These are phyloP conservation scores for Vaccinium myrtillus DNA, from an alignment of 148 eudicot species.

Conservation along the genomic window DNA sequence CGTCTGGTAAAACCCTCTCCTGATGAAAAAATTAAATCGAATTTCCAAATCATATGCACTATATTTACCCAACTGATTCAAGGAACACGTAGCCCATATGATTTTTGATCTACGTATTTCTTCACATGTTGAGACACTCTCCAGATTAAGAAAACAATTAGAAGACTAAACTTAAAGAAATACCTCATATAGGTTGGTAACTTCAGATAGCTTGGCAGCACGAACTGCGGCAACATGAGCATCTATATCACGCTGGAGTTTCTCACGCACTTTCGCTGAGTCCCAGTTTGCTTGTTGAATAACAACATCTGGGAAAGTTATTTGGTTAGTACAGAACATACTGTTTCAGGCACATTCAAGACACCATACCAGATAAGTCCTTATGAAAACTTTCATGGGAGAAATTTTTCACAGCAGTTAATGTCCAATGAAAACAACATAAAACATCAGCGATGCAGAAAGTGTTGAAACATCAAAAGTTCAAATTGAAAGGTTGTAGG, in stretches of 20 bases:
- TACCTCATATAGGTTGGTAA: slow-evolving; percentile 84
- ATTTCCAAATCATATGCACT: background rate
- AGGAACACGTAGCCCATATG: background rate
- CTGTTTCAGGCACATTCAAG: background rate
- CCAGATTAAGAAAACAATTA: background rate
- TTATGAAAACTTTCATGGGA: background rate
- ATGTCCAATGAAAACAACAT: background rate
- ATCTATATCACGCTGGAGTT: slow-evolving; percentile 80
- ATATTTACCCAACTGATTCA: slow-evolving; percentile 7
- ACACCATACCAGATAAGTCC: background rate
- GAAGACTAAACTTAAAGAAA: background rate
- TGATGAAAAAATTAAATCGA: background rate
- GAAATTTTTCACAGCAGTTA: background rate
- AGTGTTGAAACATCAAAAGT: background rate
- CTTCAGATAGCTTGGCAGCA: slow-evolving; percentile 78
- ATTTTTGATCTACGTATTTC: background rate
- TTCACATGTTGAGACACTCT: background rate
- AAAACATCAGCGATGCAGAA: background rate
- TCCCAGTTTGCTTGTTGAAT: slow-evolving; percentile 88
- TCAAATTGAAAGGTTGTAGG: background rate
- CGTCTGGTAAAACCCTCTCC: background rate
- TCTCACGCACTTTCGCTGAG: slow-evolving; percentile 70
- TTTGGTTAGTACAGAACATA: slow-evolving; percentile 8
- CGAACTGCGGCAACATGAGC: slow-evolving; percentile 76
- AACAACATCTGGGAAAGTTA: slow-evolving; percentile 48